phyloP scores from a whole-genome alignment of 2,329 filamentous ascomycete species.

The Penicillium sp. region DNA sequence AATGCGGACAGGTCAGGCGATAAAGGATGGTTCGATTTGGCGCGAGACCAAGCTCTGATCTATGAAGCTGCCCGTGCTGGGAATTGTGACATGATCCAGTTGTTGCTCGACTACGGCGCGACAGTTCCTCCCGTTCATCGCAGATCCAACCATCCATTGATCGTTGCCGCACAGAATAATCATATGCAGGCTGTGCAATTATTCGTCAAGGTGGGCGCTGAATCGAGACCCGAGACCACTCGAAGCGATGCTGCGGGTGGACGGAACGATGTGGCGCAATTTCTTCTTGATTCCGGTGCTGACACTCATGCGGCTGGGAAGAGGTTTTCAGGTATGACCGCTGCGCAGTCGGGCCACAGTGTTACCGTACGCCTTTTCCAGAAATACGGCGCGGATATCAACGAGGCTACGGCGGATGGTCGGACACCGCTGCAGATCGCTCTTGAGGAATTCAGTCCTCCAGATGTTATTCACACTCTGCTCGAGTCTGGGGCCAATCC shows the following conservation, averaged over 20 bases:
- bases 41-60: not conserved
- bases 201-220: not conserved
- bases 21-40: not conserved
- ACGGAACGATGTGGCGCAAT: not conserved
- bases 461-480: slow-evolving; percentile 5
- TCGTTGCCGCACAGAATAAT: slow-evolving; percentile 2
- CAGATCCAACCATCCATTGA: not conserved
- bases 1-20: not conserved
- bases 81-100: slow-evolving; percentile 4
- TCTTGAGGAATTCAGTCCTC: slow-evolving; percentile 7
- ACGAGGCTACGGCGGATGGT: not conserved
- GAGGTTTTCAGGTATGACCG: not conserved
- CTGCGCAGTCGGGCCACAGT: not conserved
- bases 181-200: slow-evolving; percentile 3
- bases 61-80: not conserved
- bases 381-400: not conserved
- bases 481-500: not conserved
- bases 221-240: not conserved
- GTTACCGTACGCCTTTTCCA: not conserved
- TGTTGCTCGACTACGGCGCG: not conserved
- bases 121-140: not conserved
- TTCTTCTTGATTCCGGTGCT: not conserved
- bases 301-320: not conserved
- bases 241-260: not conserved
- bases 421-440: slow-evolving; percentile 6